Evolutionary conservation across 2,329 filamentous ascomycete species (phyloP).

Genomic region (Malbranchea zuffiana): DNA sequence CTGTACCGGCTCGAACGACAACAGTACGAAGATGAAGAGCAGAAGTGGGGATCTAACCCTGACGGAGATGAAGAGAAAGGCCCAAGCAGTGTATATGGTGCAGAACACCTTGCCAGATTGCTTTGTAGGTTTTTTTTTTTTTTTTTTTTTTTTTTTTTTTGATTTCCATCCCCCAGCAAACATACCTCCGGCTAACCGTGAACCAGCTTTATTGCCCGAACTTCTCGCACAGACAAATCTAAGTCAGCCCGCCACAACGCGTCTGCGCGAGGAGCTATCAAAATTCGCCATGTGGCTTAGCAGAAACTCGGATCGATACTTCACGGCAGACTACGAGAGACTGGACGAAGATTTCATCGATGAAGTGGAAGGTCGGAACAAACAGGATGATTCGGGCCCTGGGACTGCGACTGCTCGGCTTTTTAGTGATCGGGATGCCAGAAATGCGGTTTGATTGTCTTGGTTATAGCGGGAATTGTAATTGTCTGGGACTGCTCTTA

Average conservation of each 20-base stretch:
- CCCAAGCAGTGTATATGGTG: slow-evolving; percentile 75
- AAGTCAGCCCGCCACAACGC: slow-evolving; percentile 81
- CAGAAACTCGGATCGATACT: slow-evolving; percentile 65
- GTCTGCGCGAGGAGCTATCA: slow-evolving; percentile 76
- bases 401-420: slow-evolving; percentile 27
- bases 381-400: slow-evolving; percentile 14
- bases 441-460: no score
- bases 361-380: slow-evolving; percentile 17
- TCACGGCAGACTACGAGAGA: slow-evolving; percentile 41
- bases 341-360: slow-evolving; percentile 32
- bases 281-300: slow-evolving; percentile 80
- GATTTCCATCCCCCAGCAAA: not conserved
- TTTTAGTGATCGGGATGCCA: slow-evolving; percentile 9
- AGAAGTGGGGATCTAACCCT: slow-evolving; percentile 53
- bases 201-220: slow-evolving; percentile 73
- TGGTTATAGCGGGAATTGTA: no score
- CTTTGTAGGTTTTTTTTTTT: slow-evolving; percentile 52
- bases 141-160: not conserved
- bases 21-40: slow-evolving; percentile 70
- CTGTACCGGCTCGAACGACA: slow-evolving; percentile 89
- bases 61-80: slow-evolving; percentile 58
- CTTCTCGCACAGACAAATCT: slow-evolving; percentile 96
- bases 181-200: slow-evolving; percentile 9
- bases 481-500: no score
- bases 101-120: slow-evolving; percentile 79